Evolutionary conservation across 2,329 filamentous ascomycete species (phyloP).

Genomic region (Phaeosphaeriaceae sp.): DNA sequence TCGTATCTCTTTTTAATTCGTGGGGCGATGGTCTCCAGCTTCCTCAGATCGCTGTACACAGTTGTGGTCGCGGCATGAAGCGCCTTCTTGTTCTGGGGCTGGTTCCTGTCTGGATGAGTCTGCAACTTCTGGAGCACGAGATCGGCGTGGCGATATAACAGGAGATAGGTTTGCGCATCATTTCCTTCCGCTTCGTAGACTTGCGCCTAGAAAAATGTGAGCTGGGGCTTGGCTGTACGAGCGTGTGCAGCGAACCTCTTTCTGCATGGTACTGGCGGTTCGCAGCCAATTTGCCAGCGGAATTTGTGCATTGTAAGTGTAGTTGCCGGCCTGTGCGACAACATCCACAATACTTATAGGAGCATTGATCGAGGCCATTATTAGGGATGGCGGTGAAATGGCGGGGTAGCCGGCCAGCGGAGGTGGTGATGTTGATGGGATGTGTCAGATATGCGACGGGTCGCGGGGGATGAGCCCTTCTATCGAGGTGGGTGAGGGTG

Average conservation of each 20-base stretch:
- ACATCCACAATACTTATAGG: constrained; percentile 81
- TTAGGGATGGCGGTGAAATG: constrained; percentile 9
- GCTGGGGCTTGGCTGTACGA: constrained; percentile 10
- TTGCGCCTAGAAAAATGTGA: constrained; percentile 65
- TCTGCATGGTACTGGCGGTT: constrained; percentile 77
- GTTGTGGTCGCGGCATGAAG: constrained; percentile 65
- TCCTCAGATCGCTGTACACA: constrained; percentile 68
- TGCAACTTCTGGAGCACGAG: constrained; percentile 80
- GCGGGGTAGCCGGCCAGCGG: constrained; percentile 9
- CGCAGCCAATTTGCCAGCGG: constrained; percentile 82
- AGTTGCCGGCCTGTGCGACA: constrained; percentile 74
- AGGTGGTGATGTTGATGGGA: not conserved
- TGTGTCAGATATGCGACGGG: not conserved
- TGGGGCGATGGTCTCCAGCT: constrained; percentile 80
- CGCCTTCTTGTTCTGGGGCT: constrained; percentile 63
- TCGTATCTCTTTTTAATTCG: constrained; percentile 74
- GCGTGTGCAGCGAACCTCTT: constrained; percentile 67
- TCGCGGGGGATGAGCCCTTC: constrained; percentile 14
- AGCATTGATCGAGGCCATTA: constrained; percentile 39
- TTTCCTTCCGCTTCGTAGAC: constrained; percentile 88
- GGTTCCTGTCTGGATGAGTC: constrained; percentile 76
- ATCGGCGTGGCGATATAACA: constrained; percentile 86
- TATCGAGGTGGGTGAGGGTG: constrained; percentile 28
- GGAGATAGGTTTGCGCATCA: constrained; percentile 84
- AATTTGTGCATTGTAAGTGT: constrained; percentile 79